phyloP scores from a whole-genome alignment of 371 early-diverging fungal genomes.

The Coemansia sp. region DNA sequence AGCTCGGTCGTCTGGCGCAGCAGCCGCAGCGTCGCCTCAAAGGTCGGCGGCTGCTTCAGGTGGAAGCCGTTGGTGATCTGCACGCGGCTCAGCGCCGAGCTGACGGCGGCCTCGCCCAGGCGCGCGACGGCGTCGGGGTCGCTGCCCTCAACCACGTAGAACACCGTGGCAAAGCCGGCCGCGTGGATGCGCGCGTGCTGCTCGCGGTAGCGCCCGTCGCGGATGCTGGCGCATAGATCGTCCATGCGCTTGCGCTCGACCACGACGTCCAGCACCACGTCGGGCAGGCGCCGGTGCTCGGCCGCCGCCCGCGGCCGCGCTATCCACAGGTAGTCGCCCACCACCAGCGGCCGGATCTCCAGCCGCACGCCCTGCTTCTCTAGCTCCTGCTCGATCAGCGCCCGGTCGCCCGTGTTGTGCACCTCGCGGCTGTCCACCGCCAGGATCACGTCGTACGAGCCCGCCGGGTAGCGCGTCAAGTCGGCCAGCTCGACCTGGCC shows the following conservation, averaged over 20 bases:
- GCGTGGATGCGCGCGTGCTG: conserved; percentile 85
- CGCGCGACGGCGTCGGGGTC: conserved; percentile 79
- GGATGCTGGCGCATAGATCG: conserved; percentile 89
- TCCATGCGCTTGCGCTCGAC: conserved; percentile 94
- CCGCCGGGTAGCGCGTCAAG: conserved; percentile 20
- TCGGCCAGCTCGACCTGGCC: conserved; percentile 25
- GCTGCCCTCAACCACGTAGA: conserved; percentile 85
- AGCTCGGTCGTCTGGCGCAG: conserved; percentile 28
- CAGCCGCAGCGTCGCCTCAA: conserved; percentile 40
- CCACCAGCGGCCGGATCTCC: conserved; percentile 64
- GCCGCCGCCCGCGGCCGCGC: conserved; percentile 59
- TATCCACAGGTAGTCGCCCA: conserved; percentile 92
- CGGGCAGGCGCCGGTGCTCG: conserved; percentile 52
- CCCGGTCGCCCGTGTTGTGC: conserved; percentile 63
- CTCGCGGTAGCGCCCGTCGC: conserved; percentile 93
- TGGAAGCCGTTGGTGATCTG: conserved; percentile 39
- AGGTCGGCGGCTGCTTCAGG: conserved; percentile 28
- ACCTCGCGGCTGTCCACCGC: conserved; percentile 87
- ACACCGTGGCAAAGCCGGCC: conserved; percentile 69
- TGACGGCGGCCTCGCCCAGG: conserved; percentile 61
- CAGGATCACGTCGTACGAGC: conserved; percentile 63
- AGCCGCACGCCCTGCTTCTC: conserved; percentile 57
- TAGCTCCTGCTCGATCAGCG: conserved; percentile 70
- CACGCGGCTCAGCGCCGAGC: conserved; percentile 56
- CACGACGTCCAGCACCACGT: conserved; percentile 81